Percentiles rank a stretch among this genome's conserved stretches.
Conservation (phyloP, 257 asterid species). For the Solanum appendiculatum region DNA sequence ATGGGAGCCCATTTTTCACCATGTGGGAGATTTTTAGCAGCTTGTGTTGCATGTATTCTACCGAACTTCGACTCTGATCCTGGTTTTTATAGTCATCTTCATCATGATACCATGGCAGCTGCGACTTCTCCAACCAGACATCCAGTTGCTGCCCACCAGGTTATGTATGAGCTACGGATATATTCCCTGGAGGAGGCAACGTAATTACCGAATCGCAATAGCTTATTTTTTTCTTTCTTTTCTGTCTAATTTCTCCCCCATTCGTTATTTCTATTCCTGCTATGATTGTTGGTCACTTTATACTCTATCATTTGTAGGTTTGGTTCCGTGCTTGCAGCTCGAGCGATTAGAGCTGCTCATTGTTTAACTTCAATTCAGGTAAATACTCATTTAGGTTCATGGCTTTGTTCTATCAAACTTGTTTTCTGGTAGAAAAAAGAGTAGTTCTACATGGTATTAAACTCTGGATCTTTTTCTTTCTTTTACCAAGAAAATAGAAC, state of each 20-base stretch:
- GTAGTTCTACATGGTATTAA: background rate
- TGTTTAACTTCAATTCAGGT: slow-evolving; percentile 99
- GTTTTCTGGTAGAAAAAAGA: background rate
- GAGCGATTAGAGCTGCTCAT: slow-evolving; percentile 99
- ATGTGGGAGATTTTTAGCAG: slow-evolving; percentile 91
- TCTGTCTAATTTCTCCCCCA: background rate
- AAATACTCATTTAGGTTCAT: slow-evolving; percentile 13
- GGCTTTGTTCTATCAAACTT: background rate
- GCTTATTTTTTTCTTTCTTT: background rate
- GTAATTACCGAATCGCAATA: slow-evolving; percentile 28
- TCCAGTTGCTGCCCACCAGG: slow-evolving; percentile 77
- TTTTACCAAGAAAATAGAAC: background rate
- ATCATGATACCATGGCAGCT: slow-evolving; percentile 50
- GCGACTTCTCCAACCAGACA: slow-evolving; percentile 96
- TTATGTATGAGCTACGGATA: slow-evolving; percentile 86
- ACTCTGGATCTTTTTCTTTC: background rate
- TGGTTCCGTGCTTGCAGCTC: slow-evolving; percentile 75
- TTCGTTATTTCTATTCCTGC: background rate
- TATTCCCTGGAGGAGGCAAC: slow-evolving; percentile 95
- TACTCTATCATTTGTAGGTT: slow-evolving; percentile 36
- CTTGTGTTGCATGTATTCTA: slow-evolving; percentile 90
- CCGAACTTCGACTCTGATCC: slow-evolving; percentile 69
- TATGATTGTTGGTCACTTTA: slow-evolving; percentile 5
- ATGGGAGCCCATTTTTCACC: slow-evolving; percentile 99
- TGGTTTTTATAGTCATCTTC: slow-evolving; percentile 56